phyloP scores from a whole-genome alignment of 345 rosid genomes.

The Brassica carinata region DNA sequence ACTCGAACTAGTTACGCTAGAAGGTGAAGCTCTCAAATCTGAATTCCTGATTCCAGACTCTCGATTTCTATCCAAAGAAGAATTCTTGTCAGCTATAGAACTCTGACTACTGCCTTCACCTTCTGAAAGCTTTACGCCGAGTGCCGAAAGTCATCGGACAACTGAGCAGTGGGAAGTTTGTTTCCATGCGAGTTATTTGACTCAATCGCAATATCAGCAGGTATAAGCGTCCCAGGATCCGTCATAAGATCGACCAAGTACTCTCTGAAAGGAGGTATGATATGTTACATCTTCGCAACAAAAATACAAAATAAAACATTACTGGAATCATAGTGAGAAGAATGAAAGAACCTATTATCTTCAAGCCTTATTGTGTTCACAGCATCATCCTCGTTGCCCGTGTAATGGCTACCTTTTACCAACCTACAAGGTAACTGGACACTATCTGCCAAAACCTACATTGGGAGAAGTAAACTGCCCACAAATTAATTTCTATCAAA shows the following conservation, averaged over 20 bases:
- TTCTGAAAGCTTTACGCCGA: slow-evolving; percentile 49
- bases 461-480: slow-evolving; percentile 35
- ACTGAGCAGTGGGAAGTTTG: slow-evolving; percentile 49
- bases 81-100: slow-evolving; percentile 43
- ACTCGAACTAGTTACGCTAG: slow-evolving; percentile 47
- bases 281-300: slow-evolving; percentile 30
- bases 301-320: background rate
- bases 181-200: slow-evolving; percentile 51
- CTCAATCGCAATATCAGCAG: slow-evolving; percentile 76
- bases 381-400: slow-evolving; percentile 98
- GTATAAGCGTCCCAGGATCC: slow-evolving; percentile 98
- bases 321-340: slow-evolving; percentile 32
- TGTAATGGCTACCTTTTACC: slow-evolving; percentile 98
- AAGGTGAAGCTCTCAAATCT: slow-evolving; percentile 58
- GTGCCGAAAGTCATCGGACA: slow-evolving; percentile 49
- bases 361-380: slow-evolving; percentile 86
- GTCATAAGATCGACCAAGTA: slow-evolving; percentile 99
- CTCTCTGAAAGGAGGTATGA: slow-evolving; percentile 66
- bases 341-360: slow-evolving; percentile 72
- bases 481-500: slow-evolving; percentile 15
- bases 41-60: slow-evolving; percentile 46
- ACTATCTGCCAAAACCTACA: slow-evolving; percentile 91
- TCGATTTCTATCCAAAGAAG: slow-evolving; percentile 43
- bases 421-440: slow-evolving; percentile 82
- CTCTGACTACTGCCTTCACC: slow-evolving; percentile 78